phyloP scores from a whole-genome alignment of 139 green algal genomes.

The Chlorella sp. region DNA sequence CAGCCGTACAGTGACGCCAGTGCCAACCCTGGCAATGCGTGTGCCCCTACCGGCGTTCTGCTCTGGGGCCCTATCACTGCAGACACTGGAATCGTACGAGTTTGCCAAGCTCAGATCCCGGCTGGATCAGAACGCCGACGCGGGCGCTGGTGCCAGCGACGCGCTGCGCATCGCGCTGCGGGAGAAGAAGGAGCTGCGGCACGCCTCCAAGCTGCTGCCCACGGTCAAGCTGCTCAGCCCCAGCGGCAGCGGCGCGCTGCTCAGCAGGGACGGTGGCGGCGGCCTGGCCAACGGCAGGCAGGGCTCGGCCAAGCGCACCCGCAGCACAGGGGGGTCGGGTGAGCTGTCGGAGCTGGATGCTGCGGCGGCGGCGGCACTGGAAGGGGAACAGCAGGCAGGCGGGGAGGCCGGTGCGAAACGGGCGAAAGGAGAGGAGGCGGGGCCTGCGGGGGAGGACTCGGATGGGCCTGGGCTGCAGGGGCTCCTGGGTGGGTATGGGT shows the following conservation, averaged over 20 bases:
- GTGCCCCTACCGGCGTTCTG: not conserved
- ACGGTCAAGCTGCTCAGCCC: not conserved
- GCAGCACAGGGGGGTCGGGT: too few relatives aligned
- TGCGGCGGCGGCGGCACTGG: not conserved
- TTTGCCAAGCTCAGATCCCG: not conserved
- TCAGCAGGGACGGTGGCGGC: not conserved
- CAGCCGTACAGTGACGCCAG: not conserved
- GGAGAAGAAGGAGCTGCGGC: constrained; percentile 5
- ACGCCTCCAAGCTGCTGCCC: not conserved
- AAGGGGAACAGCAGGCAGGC: not conserved
- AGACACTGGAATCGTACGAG: not conserved
- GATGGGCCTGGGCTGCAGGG: not conserved
- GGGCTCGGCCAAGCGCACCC: not conserved
- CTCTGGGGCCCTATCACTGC: not conserved
- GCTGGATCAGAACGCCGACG: not conserved
- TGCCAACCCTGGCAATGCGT: not conserved
- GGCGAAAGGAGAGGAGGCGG: not conserved
- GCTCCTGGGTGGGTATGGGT: not conserved
- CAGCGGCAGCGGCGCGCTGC: not conserved
- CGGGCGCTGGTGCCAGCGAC: not conserved
- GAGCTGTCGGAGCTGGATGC: too few relatives aligned
- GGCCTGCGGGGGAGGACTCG: not conserved
- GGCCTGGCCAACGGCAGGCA: not conserved
- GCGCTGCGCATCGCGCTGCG: not conserved
- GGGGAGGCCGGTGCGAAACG: not conserved